phyloP scores from a whole-genome alignment of 768 basidiomycete genomes.

The Panaeolus papilionaceus region DNA sequence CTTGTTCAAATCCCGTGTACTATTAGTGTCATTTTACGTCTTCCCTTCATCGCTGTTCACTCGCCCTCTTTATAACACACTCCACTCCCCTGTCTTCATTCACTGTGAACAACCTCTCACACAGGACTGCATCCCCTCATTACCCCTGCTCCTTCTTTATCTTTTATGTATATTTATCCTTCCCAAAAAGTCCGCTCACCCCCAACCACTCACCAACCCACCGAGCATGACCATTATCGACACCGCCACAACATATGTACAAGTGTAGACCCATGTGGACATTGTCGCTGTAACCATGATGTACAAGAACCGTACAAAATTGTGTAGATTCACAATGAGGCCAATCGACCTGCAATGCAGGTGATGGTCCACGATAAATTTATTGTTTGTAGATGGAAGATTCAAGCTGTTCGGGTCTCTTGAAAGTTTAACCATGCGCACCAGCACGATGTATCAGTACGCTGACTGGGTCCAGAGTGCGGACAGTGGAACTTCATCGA shows the following conservation, averaged over 20 bases:
- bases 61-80: not conserved
- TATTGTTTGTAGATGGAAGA: no score
- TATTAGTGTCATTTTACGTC: not conserved
- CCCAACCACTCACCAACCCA: no score
- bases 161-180: not conserved
- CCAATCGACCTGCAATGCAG: no score
- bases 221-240: not conserved
- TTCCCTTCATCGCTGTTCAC: not conserved
- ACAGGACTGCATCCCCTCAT: not conserved
- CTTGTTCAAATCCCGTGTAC: not conserved
- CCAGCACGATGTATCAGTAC: no score
- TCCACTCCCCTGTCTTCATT: not conserved
- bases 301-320: not conserved
- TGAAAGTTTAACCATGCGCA: no score
- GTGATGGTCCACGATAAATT: no score
- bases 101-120: not conserved
- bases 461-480: no score
- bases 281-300: not conserved
- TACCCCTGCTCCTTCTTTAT: not conserved
- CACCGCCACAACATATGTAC: not conserved
- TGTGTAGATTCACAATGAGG: not conserved
- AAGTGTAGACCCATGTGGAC: not conserved
- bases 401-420: no score
- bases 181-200: not conserved
- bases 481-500: no score